These are phyloP conservation scores for Magnolia sinica DNA, from an alignment of 164 flowering plant species.

Conservation along the genomic window DNA sequence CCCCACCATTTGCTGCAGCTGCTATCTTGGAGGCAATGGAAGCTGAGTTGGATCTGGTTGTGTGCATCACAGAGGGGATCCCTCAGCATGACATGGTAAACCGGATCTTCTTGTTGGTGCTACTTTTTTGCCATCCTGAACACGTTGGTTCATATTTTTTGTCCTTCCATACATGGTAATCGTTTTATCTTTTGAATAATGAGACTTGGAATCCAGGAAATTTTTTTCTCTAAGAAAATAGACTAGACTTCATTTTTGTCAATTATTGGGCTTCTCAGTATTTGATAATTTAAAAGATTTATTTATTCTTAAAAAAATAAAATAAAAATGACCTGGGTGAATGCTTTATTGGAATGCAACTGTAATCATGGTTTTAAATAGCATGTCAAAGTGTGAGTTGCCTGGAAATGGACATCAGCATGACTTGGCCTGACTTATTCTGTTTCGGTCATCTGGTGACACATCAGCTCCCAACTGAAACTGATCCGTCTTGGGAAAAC, in stretches of 20 bases:
- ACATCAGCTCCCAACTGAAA: neutral
- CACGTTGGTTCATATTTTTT: neutral
- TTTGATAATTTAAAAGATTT: too few species aligned
- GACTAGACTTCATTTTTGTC: neutral
- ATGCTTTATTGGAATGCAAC: neutral
- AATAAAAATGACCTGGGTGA: neutral
- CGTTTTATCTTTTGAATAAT: neutral
- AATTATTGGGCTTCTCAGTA: neutral
- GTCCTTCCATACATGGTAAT: neutral
- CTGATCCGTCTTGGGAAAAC: too few species aligned
- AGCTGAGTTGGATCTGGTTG: slow-evolving; percentile 93
- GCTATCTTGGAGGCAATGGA: slow-evolving; percentile 96
- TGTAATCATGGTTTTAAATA: neutral
- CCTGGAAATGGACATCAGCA: neutral
- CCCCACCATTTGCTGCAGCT: slow-evolving; percentile 96
- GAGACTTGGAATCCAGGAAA: neutral
- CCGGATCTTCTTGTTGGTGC: neutral
- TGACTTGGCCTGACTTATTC: neutral
- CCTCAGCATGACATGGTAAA: slow-evolving; percentile 99
- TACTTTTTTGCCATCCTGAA: neutral
- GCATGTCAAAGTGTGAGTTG: neutral
- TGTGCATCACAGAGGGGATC: slow-evolving; percentile 97
- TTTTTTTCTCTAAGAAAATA: too few species aligned
- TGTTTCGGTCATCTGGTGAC: neutral
- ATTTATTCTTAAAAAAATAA: too few species aligned